phyloP scores from a whole-genome alignment of 495 filamentous ascomycete species.

The Penicillium bialowiezense region DNA sequence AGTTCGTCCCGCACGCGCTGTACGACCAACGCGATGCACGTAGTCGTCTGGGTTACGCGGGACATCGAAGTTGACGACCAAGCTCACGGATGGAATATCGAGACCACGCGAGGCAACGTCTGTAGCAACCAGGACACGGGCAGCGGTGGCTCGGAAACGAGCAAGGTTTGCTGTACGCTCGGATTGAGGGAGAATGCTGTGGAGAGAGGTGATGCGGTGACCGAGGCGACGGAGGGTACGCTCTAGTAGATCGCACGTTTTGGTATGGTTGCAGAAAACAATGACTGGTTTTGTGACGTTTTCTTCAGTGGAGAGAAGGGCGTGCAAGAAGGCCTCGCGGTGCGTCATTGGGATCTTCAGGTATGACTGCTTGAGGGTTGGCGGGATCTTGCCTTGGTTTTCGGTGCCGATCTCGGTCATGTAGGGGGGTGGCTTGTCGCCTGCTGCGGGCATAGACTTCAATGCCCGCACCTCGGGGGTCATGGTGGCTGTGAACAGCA shows the following conservation, averaged over 20 bases:
- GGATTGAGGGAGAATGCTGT: slow-evolving; percentile 78
- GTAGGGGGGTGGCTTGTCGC: slow-evolving; percentile 71
- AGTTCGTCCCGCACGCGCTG: slow-evolving; percentile 79
- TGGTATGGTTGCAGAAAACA: slow-evolving; percentile 92
- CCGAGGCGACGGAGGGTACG: slow-evolving; percentile 78
- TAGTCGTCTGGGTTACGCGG: slow-evolving; percentile 96
- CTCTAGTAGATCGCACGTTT: slow-evolving; percentile 83
- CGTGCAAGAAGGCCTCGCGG: slow-evolving; percentile 90
- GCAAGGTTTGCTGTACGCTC: slow-evolving; percentile 83
- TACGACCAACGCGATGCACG: slow-evolving; percentile 93
- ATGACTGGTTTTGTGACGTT: slow-evolving; percentile 76
- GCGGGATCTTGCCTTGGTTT: slow-evolving; percentile 62
- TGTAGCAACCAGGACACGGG: slow-evolving; percentile 87
- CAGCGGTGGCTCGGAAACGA: slow-evolving; percentile 87
- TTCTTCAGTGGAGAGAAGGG: slow-evolving; percentile 73
- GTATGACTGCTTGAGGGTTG: slow-evolving; percentile 79
- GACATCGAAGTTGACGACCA: slow-evolving; percentile 94
- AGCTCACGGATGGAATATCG: slow-evolving; percentile 86
- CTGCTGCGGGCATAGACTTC: slow-evolving; percentile 66
- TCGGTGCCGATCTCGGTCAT: slow-evolving; percentile 84
- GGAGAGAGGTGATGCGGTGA: slow-evolving; percentile 87
- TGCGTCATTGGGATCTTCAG: slow-evolving; percentile 84
- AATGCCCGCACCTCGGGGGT: slow-evolving; percentile 88
- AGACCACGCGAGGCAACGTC: slow-evolving; percentile 95
- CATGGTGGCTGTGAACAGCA: slow-evolving; percentile 95